phyloP scores from a whole-genome alignment of 2,329 filamentous ascomycete species.

The Blastomyces percursus region DNA sequence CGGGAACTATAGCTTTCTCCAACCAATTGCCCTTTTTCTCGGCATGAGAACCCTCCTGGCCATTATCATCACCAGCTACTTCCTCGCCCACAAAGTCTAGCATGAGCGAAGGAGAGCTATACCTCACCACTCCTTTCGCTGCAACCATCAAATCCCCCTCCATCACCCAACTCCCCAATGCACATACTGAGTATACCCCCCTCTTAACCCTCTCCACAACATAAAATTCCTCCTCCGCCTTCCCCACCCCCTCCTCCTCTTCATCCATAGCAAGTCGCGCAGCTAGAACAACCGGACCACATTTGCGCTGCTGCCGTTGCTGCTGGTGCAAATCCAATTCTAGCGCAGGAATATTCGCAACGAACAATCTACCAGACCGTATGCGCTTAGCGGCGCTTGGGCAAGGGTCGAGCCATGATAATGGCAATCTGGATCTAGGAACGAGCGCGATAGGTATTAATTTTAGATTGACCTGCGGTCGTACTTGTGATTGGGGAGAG shows the following conservation, averaged over 20 bases:
- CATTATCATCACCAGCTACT: neutral
- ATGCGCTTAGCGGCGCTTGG: constrained; percentile 19
- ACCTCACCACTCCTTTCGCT: constrained; percentile 19
- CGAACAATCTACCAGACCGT: constrained; percentile 28
- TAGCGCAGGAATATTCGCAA: constrained; percentile 27
- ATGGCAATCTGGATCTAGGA: constrained; percentile 27
- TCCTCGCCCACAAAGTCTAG: neutral
- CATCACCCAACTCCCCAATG: constrained; percentile 24
- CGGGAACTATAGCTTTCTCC: constrained; percentile 25
- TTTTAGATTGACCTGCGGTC: constrained; percentile 25
- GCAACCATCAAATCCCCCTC: constrained; percentile 32
- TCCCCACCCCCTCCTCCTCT: neutral
- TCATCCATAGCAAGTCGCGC: constrained; percentile 18
- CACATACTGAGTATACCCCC: constrained; percentile 31
- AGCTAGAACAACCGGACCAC: constrained; percentile 24
- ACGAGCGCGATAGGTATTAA: constrained; percentile 28
- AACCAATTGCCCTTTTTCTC: constrained; percentile 23
- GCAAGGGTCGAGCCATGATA: constrained; percentile 30
- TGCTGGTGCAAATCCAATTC: constrained; percentile 20
- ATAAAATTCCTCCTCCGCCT: constrained; percentile 24
- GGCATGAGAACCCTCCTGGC: constrained; percentile 6
- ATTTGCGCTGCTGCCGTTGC: neutral
- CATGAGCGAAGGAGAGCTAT: neutral
- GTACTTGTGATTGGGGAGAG: constrained; percentile 26
- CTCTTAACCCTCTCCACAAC: constrained; percentile 31